Percentiles rank a stretch among this genome's conserved stretches.
Conservation (phyloP, 768 basidiomycete genomes). For the Pisolithus microcarpus region DNA sequence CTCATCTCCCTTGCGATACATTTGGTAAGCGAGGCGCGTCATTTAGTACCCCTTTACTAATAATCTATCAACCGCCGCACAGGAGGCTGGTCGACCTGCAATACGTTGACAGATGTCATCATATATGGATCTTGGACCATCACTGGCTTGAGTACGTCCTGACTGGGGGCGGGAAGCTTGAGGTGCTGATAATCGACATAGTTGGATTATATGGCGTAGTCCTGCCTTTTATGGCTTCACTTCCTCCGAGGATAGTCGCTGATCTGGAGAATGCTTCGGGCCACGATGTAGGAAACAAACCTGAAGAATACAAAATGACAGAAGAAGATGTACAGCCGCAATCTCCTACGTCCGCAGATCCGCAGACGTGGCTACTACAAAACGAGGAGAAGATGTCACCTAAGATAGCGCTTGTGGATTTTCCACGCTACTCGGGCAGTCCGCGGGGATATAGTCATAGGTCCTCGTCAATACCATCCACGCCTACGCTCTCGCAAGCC, state of each 20-base stretch:
- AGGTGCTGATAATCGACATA: not conserved
- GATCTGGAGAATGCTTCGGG: conserved; percentile 8
- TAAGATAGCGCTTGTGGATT: not conserved
- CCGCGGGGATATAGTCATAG: not conserved
- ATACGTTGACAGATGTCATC: conserved; percentile 21
- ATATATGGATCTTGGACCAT: conserved; percentile 28
- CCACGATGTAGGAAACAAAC: not conserved
- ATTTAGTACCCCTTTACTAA: not conserved
- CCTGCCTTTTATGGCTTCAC: conserved; percentile 3
- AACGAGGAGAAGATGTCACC: conserved; percentile 6
- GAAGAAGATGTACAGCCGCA: conserved; percentile 3
- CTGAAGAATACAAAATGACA: not conserved
- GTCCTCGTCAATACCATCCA: conserved; percentile 2
- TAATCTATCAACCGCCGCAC: not conserved
- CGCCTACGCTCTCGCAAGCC: not conserved
- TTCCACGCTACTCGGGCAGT: not conserved
- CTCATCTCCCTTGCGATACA: conserved; percentile 30
- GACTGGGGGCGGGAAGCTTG: not conserved
- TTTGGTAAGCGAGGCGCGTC: conserved; percentile 17
- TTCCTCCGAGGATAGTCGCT: conserved; percentile 11
- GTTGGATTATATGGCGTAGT: conserved; percentile 4
- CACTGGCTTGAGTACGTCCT: conserved; percentile 29
- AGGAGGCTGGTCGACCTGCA: conserved; percentile 28
- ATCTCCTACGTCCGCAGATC: not conserved
- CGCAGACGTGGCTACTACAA: conserved; percentile 5